Conservation (phyloP, 2,329 filamentous ascomycete genomes). For the Byssoonygena ceratinophila region DNA sequence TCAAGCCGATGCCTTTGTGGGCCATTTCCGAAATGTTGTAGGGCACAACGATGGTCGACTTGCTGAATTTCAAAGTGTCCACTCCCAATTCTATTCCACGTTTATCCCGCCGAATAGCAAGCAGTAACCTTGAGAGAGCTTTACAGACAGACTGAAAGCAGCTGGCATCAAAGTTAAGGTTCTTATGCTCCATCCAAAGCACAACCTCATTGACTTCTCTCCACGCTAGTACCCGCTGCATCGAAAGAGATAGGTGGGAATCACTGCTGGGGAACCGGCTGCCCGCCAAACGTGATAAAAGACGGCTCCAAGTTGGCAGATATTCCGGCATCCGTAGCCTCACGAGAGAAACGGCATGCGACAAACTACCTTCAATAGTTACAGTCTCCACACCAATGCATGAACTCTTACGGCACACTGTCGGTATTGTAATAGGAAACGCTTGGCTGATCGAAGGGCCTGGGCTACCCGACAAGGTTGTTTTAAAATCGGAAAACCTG, state of each 20-base stretch:
- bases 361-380: constrained; percentile 21
- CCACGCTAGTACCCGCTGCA: constrained; percentile 32
- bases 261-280: constrained; percentile 14
- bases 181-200: constrained; percentile 26
- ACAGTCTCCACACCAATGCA: background rate
- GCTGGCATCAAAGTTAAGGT: constrained; percentile 1
- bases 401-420: background rate
- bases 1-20: constrained; percentile 22
- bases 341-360: constrained; percentile 31
- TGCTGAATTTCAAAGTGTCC: background rate
- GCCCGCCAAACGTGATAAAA: constrained; percentile 24
- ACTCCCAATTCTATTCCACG: constrained; percentile 9
- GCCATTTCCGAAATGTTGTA: constrained; percentile 25
- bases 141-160: constrained; percentile 12
- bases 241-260: constrained; percentile 8
- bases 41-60: background rate
- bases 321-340: constrained; percentile 23
- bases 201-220: constrained; percentile 27
- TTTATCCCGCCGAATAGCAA: constrained; percentile 9
- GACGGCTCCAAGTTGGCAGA: constrained; percentile 28
- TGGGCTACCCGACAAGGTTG: background rate
- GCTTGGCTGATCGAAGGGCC: background rate
- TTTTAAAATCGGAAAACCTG: constrained; percentile 16
- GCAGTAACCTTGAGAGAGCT: constrained; percentile 2
- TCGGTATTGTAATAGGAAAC: constrained; percentile 3